Percentiles rank a stretch among this genome's conserved stretches.
phyloP scores from a whole-genome alignment of 2,329 filamentous ascomycete genomes.

The Trichoderma sp. region DNA sequence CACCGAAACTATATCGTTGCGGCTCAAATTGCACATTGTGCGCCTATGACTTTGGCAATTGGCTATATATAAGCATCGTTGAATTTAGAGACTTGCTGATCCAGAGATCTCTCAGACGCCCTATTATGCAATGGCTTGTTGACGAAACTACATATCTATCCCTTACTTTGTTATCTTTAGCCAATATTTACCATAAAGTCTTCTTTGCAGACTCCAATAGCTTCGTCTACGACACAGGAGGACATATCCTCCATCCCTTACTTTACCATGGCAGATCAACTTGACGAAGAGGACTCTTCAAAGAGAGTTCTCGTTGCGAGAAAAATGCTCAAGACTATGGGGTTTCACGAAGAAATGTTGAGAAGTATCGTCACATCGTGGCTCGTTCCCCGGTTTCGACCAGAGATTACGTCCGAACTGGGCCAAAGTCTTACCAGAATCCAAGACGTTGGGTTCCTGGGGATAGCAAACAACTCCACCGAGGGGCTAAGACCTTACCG shows the following conservation, averaged over 20 bases:
- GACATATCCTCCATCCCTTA: background rate
- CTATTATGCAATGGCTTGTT: background rate
- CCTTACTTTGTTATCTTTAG: background rate
- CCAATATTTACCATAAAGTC: background rate
- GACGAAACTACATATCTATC: background rate
- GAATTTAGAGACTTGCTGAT: background rate
- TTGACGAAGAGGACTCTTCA: constrained; percentile 3
- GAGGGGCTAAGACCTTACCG: constrained; percentile 1
- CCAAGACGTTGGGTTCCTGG: constrained; percentile 15
- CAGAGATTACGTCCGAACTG: background rate
- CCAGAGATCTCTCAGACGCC: background rate
- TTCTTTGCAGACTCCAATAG: background rate
- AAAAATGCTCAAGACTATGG: constrained; percentile 10
- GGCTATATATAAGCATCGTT: background rate
- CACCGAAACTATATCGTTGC: background rate
- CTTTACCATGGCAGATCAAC: background rate
- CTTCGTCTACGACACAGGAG: background rate
- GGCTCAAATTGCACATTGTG: background rate
- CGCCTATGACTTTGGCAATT: background rate
- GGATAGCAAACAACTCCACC: background rate
- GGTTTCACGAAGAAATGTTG: constrained; percentile 12
- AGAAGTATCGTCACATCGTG: constrained; percentile 16
- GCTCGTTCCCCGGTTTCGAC: constrained; percentile 17
- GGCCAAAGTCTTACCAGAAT: background rate
- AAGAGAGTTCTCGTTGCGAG: background rate